Conservation (phyloP, 805 yeast genomes). For the Zygoascus tannicola region DNA sequence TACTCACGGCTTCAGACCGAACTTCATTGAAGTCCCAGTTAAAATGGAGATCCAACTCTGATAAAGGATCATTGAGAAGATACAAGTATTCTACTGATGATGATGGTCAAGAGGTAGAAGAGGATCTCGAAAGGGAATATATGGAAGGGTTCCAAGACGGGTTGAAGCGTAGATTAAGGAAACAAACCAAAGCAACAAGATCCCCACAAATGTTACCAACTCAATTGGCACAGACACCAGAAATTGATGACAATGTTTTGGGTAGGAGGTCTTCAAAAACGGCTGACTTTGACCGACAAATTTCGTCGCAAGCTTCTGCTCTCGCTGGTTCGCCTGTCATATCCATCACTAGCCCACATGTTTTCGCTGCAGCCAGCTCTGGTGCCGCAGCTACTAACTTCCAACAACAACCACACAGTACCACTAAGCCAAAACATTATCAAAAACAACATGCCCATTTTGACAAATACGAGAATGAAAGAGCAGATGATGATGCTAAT, state of each 20-base stretch:
- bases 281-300: not conserved
- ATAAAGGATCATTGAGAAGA: not conserved
- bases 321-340: not conserved
- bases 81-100: slow-evolving; percentile 60
- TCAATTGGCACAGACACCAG: not conserved
- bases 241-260: not conserved
- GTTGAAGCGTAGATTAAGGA: slow-evolving; percentile 32
- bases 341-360: too few species aligned
- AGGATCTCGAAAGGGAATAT: slow-evolving; percentile 49
- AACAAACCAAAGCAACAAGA: not conserved
- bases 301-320: not conserved
- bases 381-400: not conserved
- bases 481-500: not conserved
- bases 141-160: slow-evolving; percentile 71
- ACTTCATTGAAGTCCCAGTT: not conserved
- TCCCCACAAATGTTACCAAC: not conserved
- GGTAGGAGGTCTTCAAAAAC: not conserved
- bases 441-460: not conserved
- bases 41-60: not conserved
- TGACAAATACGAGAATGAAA: not conserved
- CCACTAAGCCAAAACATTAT: not conserved
- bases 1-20: not conserved
- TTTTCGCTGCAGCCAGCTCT: too few species aligned
- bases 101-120: slow-evolving; percentile 62
- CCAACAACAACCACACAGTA: not conserved